phyloP scores from a whole-genome alignment of 2,329 filamentous ascomycete genomes.

The Penicillium decumbens region DNA sequence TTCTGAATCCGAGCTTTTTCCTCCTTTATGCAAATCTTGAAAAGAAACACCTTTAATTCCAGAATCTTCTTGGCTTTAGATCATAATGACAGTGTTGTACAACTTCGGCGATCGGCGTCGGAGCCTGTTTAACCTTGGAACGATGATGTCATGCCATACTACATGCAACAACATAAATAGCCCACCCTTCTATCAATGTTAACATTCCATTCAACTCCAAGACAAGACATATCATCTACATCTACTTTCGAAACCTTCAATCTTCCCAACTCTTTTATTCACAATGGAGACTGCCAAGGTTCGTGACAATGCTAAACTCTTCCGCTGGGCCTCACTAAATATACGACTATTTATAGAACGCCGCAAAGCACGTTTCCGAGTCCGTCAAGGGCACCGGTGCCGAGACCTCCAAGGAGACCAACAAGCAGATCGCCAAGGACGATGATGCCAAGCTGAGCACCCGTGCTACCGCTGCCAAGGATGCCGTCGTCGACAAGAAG shows the following conservation, averaged over 20 bases:
- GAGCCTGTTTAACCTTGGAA: neutral
- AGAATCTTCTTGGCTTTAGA: neutral
- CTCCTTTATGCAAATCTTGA: neutral
- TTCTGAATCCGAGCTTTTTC: too few relatives aligned
- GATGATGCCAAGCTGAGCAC: conserved; percentile 50
- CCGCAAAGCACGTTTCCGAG: conserved; percentile 66
- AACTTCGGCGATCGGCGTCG: neutral
- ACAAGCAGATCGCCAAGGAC: conserved; percentile 66
- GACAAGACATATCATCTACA: neutral
- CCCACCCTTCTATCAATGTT: neutral
- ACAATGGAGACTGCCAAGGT: conserved; percentile 23
- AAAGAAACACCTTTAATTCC: neutral
- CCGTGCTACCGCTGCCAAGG: conserved; percentile 52
- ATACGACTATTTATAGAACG: conserved; percentile 43
- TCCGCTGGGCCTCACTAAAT: neutral
- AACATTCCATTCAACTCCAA: neutral
- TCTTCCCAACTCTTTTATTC: neutral
- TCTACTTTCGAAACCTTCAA: neutral
- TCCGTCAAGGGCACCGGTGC: conserved; percentile 54
- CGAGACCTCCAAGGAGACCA: conserved; percentile 62
- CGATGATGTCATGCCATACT: neutral
- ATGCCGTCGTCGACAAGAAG: conserved; percentile 51
- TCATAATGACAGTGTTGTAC: neutral
- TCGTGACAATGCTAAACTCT: neutral
- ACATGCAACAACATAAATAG: neutral